Evolutionary conservation across 805 yeast genomes (phyloP), one percentile per base, ranked within the genome.

Genomic region (Ascoidea tarda): DNA sequence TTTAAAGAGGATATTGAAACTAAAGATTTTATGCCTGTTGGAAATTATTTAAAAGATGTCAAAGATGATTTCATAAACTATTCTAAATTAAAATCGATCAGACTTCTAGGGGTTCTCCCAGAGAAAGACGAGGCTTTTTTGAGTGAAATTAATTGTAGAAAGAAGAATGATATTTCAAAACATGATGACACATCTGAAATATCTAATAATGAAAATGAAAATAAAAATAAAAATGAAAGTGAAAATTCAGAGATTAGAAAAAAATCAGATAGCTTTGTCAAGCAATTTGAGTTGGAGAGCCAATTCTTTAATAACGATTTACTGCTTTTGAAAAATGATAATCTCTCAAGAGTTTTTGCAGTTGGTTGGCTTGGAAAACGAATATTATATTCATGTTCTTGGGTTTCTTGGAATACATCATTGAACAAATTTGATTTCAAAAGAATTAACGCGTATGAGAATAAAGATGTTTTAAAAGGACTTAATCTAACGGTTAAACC

Each of bases 1-100:
- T 84, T 82, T 60, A 65, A 69, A 48, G 91, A 85, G 60, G 93
- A 84, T 66, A 78, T 82, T 12, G 65, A 71, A 28, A 67, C 80
- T 57, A 78, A 77, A 54, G 89, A 82, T 55, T 82, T 80, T 59
- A 66, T 70, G 33, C 75, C 83, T 5, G 68, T 84, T 16, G 74
- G 74, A 31, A 73, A 69, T 56, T 74, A 72, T 51, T 70, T 83
- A 52, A 73, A 72, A 51, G 90, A 83, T 61, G 84, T 82, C 58
- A 70, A 81, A 57, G 89, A 84, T 59, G 68, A 67, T 33, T 64
- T 78, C 32, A 75, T 76, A 42, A 66, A 58, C 33, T 61, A 60
- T 42, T 60, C 63, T 42, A 65, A 63, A 48, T 52, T 53, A 4
- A 60, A 66, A 3, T 62, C 62, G 45, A 51, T 67, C 31, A 68